A percentile compares a stretch with the other conserved stretches of the same genome.
Conservation (phyloP, 495 filamentous ascomycete species). For the Penicillium coffeae region DNA sequence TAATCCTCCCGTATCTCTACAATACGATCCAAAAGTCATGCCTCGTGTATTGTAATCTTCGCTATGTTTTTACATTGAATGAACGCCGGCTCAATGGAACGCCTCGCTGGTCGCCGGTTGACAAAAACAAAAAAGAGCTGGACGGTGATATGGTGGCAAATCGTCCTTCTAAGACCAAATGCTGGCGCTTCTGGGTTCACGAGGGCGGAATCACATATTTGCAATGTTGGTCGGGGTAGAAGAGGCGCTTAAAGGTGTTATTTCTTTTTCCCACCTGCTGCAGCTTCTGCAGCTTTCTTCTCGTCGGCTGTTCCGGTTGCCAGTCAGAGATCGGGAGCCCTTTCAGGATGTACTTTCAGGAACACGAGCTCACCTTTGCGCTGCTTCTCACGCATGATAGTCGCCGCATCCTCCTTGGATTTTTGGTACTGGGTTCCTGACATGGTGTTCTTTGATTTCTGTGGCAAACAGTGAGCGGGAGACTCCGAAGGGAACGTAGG, state of each 20-base stretch:
- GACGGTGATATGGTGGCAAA: neutral
- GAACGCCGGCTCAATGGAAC: conserved; percentile 20
- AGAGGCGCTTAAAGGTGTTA: neutral
- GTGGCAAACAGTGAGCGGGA: conserved; percentile 13
- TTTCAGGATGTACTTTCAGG: neutral
- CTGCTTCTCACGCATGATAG: conserved; percentile 90
- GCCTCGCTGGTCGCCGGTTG: conserved; percentile 24
- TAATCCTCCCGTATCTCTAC: neutral
- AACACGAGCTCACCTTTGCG: conserved; percentile 57
- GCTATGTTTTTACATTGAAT: conserved; percentile 11
- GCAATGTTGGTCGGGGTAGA: neutral
- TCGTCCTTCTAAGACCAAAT: neutral
- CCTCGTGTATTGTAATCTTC: conserved; percentile 13
- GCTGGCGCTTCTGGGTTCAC: neutral
- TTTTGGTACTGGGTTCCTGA: conserved; percentile 64
- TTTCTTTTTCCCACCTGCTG: conserved; percentile 24
- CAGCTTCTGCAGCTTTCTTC: conserved; percentile 25
- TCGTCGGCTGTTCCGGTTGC: conserved; percentile 25
- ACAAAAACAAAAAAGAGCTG: conserved; percentile 2
- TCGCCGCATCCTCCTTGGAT: conserved; percentile 71
- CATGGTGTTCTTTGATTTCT: conserved; percentile 64
- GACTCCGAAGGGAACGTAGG: neutral
- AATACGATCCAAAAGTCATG: conserved; percentile 2
- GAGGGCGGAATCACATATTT: neutral
- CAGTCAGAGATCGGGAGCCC: conserved; percentile 1